Conservation (phyloP, 1,139 yeast species). For the Scheffersomyces illinoinensis region DNA sequence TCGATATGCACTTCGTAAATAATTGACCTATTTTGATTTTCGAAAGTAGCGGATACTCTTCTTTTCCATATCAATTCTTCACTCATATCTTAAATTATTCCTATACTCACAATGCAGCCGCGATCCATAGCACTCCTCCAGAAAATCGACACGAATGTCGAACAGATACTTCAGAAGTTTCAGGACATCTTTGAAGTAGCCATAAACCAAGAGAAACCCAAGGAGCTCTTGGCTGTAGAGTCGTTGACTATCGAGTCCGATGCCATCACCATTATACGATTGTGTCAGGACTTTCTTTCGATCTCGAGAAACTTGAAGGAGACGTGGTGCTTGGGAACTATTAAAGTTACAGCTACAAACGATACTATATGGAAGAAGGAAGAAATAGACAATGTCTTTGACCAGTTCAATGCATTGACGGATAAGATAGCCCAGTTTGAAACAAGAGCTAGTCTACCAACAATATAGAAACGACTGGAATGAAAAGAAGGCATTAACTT, state of each 20-base stretch:
- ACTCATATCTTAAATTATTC: neutral
- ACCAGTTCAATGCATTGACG: constrained; percentile 43
- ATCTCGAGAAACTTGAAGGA: constrained; percentile 53
- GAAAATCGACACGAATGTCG: constrained; percentile 42
- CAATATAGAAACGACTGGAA: neutral
- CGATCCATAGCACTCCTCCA: constrained; percentile 46
- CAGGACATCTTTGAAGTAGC: constrained; percentile 47
- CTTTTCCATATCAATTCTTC: neutral
- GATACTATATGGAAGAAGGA: constrained; percentile 18
- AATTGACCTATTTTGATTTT: neutral
- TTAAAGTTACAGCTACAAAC: constrained; percentile 30
- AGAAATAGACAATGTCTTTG: constrained; percentile 29
- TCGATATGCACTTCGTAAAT: neutral
- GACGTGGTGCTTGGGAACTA: constrained; percentile 58
- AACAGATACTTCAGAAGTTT: constrained; percentile 44
- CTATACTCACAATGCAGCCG: constrained; percentile 34
- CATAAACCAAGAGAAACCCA: constrained; percentile 46
- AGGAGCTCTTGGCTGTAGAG: constrained; percentile 54
- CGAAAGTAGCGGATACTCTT: neutral
- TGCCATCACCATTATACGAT: constrained; percentile 50
- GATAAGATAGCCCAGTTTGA: constrained; percentile 35
- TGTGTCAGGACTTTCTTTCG: constrained; percentile 53
- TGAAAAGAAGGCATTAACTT: neutral
- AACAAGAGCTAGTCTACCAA: constrained; percentile 3
- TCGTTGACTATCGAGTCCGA: constrained; percentile 57